phyloP scores from a whole-genome alignment of 805 yeast genomes.

The Candida maris region DNA sequence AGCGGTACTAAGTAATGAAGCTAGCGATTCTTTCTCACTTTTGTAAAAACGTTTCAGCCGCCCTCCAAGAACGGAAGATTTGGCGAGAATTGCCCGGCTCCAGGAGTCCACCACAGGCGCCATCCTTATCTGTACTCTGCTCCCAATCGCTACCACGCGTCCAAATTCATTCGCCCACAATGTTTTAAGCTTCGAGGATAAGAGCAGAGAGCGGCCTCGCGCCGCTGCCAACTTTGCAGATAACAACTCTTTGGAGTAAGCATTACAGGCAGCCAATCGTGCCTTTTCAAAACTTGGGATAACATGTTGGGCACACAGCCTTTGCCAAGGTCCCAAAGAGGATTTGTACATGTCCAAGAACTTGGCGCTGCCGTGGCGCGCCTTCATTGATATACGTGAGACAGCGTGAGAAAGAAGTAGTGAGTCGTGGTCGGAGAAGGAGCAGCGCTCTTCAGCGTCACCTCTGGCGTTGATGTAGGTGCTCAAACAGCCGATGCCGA shows the following conservation, averaged over 20 bases:
- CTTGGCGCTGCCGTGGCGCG: background rate
- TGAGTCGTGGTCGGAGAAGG: constrained; percentile 8
- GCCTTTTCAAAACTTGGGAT: background rate
- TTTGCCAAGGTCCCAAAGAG: background rate
- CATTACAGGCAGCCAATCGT: background rate
- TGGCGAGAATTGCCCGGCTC: background rate
- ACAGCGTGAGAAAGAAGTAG: background rate
- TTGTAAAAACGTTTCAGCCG: no score
- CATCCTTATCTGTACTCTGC: background rate
- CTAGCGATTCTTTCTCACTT: no score
- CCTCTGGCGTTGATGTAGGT: constrained; percentile 9
- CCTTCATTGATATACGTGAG: constrained; percentile 1
- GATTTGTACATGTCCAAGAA: constrained; percentile 2
- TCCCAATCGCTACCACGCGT: background rate
- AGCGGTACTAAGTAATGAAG: no score
- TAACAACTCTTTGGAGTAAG: background rate
- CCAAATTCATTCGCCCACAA: background rate
- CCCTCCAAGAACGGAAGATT: no score
- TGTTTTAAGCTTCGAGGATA: background rate
- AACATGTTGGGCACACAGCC: background rate
- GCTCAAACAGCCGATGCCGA: constrained; percentile 10
- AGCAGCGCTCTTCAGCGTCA: constrained; percentile 9
- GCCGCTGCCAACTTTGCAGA: no score
- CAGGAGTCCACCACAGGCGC: background rate
- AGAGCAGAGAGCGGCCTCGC: background rate